A percentile compares a stretch with the other conserved stretches of the same genome.
phyloP scores from a whole-genome alignment of 345 rosid species.

The Nasturtium officinale region DNA sequence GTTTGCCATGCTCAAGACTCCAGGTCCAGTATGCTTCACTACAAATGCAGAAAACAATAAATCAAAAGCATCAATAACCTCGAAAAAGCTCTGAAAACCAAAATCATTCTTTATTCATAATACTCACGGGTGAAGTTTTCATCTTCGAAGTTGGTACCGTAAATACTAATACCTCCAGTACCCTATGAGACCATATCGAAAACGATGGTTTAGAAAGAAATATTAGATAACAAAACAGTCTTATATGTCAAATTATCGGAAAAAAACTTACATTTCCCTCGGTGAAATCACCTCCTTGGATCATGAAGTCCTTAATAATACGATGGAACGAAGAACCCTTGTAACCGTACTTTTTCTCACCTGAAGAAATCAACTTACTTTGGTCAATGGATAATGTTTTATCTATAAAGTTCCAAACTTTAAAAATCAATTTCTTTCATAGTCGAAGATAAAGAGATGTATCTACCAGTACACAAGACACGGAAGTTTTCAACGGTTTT shows the following conservation, averaged over 20 bases:
- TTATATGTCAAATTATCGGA: not conserved
- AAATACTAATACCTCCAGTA: slow-evolving; percentile 88
- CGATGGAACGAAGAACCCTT: slow-evolving; percentile 92
- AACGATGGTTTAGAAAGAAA: slow-evolving; percentile 1
- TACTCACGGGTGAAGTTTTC: slow-evolving; percentile 77
- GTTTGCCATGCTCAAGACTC: slow-evolving; percentile 92
- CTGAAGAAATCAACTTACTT: slow-evolving; percentile 42
- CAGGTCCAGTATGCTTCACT: slow-evolving; percentile 92
- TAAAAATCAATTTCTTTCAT: not conserved
- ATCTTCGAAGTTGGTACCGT: slow-evolving; percentile 76
- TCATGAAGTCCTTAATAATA: slow-evolving; percentile 90
- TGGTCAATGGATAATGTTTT: not conserved
- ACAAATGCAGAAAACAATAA: slow-evolving; percentile 28
- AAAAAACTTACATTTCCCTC: slow-evolving; percentile 62
- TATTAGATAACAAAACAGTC: slow-evolving; percentile 4
- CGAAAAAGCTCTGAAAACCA: not conserved
- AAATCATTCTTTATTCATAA: not conserved
- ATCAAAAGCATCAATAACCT: not conserved
- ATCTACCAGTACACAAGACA: slow-evolving; percentile 75
- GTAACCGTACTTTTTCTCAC: slow-evolving; percentile 85
- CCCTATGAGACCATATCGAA: slow-evolving; percentile 57
- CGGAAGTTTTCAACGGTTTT: slow-evolving; percentile 88
- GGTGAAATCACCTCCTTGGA: slow-evolving; percentile 95
- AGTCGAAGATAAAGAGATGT: not conserved
- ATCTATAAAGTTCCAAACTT: not conserved